Percentiles rank a stretch among this genome's conserved stretches.
These are phyloP conservation scores for Eutrema salsugineum DNA, from an alignment of 441 rosid genomes.

Conservation along the genomic window DNA sequence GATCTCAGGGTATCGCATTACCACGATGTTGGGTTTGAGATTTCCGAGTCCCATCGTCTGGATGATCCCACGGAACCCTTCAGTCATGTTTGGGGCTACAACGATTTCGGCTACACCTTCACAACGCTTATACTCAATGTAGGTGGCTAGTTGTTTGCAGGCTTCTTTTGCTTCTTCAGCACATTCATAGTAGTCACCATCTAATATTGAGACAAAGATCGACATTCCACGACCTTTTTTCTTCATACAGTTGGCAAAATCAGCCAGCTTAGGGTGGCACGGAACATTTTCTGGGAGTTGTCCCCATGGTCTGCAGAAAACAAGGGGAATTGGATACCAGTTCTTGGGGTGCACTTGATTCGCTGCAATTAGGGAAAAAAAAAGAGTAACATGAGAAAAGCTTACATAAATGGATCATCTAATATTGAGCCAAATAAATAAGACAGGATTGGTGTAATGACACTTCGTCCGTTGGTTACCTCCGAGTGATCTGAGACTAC, in stretches of 20 bases:
- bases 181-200: conserved; percentile 91
- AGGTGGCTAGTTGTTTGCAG: conserved; percentile 80
- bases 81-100: conserved; percentile 97
- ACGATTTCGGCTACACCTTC: conserved; percentile 99
- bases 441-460: neutral
- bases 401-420: neutral
- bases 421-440: neutral
- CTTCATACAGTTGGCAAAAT: conserved; percentile 99
- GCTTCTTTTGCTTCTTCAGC: conserved; percentile 97
- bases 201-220: conserved; percentile 82
- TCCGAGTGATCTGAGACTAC: conserved; percentile 98
- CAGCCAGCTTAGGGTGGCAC: conserved; percentile 98
- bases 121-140: conserved; percentile 88
- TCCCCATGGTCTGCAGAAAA: conserved; percentile 99
- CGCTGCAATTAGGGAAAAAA: conserved; percentile 53
- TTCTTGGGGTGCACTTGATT: conserved; percentile 99
- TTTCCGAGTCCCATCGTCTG: conserved; percentile 99
- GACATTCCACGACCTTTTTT: conserved; percentile 99
- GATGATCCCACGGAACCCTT: conserved; percentile 95
- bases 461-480: conserved; percentile 39
- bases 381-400: neutral
- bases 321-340: conserved; percentile 97
- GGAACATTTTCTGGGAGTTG: conserved; percentile 97
- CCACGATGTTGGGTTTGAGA: conserved; percentile 96
- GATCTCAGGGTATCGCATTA: conserved; percentile 97